phyloP scores from a whole-genome alignment of 805 yeast genomes.

The Candida sonorensis region DNA sequence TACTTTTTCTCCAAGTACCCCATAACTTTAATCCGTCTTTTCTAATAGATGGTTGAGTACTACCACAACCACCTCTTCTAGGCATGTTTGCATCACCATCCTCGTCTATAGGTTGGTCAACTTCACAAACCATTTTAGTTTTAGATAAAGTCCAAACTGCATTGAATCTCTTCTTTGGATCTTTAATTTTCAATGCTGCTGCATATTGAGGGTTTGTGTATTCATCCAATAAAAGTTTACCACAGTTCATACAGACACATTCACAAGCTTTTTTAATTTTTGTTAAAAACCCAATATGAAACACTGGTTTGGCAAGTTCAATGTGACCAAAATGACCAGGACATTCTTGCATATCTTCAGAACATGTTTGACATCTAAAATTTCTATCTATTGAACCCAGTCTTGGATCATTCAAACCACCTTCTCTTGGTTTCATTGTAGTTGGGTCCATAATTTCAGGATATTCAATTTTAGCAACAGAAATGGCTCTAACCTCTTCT shows the following conservation, averaged over 20 bases:
- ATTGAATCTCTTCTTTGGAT: constrained; percentile 92
- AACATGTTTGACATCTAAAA: constrained; percentile 97
- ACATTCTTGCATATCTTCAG: constrained; percentile 98
- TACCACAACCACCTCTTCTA: constrained; percentile 95
- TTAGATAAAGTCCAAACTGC: constrained; percentile 95
- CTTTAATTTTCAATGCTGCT: constrained; percentile 80
- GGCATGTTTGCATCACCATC: constrained; percentile 30
- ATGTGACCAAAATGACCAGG: constrained; percentile 99
- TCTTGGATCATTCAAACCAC: constrained; percentile 96
- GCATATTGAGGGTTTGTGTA: constrained; percentile 67
- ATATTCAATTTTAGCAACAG: constrained; percentile 95
- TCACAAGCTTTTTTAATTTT: constrained; percentile 94
- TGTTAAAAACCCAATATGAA: constrained; percentile 92
- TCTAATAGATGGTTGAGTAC: constrained; percentile 90
- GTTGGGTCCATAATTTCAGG: constrained; percentile 99
- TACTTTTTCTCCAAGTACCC: constrained; percentile 96
- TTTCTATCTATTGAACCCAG: constrained; percentile 96
- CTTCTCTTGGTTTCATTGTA: constrained; percentile 89
- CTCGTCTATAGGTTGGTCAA: constrained; percentile 68
- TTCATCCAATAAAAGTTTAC: constrained; percentile 86
- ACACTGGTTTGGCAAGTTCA: constrained; percentile 96
- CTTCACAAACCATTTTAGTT: constrained; percentile 92
- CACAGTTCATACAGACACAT: constrained; percentile 98
- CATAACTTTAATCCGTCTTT: constrained; percentile 92
- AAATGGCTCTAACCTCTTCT: constrained; percentile 93